Evolutionary conservation across 2,329 filamentous ascomycete genomes (phyloP).

Genomic region (Paraphaeosphaeria minitans): DNA sequence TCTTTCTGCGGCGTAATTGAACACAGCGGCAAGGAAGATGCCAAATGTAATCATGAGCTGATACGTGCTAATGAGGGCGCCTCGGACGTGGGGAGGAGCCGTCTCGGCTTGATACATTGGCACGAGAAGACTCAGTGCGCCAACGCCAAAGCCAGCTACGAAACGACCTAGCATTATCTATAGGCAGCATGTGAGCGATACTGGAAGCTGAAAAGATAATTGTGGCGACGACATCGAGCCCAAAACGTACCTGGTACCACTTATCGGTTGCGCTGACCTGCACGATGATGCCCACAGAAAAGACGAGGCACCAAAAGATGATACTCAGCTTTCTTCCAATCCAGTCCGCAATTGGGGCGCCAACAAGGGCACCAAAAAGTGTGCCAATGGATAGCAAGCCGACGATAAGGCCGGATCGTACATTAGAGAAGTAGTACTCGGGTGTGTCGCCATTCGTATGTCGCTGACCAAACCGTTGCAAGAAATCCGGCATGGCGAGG

Average conservation of each 20-base stretch:
- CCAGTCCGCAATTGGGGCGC: constrained; percentile 62
- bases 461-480: constrained; percentile 27
- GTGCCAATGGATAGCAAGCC: constrained; percentile 68
- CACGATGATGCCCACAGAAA: constrained; percentile 66
- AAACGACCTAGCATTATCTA: constrained; percentile 55
- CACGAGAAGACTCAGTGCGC: constrained; percentile 62
- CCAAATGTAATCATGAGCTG: constrained; percentile 72
- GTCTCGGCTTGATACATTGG: constrained; percentile 69
- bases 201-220: no score
- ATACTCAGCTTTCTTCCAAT: constrained; percentile 67
- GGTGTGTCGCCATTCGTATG: constrained; percentile 1
- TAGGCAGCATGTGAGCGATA: background rate
- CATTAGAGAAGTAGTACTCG: constrained; percentile 34
- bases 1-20: constrained; percentile 65
- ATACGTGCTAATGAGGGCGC: constrained; percentile 65
- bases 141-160: constrained; percentile 68
- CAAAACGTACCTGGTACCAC: constrained; percentile 66
- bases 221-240: no score
- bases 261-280: constrained; percentile 62
- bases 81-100: constrained; percentile 66
- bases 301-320: constrained; percentile 62
- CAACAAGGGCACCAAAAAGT: constrained; percentile 69
- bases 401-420: constrained; percentile 37
- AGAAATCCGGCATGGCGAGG: constrained; percentile 37
- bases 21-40: constrained; percentile 58